phyloP scores from a whole-genome alignment of 208 protist genomes.

The Wallacemonas collosoma region DNA sequence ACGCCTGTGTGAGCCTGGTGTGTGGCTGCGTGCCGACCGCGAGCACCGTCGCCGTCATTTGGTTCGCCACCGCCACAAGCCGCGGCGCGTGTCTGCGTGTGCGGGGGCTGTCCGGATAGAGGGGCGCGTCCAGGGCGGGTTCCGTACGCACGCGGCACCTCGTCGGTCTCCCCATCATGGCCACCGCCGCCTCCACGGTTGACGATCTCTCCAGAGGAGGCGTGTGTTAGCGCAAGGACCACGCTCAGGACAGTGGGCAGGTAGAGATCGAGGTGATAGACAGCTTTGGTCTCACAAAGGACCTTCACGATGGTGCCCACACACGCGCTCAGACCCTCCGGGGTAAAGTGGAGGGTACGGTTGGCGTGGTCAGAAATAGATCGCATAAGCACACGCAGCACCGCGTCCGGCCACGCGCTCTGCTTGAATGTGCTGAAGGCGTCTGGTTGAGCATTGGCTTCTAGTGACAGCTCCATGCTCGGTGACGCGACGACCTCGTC shows the following conservation, averaged over 20 bases:
- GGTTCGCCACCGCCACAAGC: too few species aligned
- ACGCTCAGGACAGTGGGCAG: conserved; percentile 64
- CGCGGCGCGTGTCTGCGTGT: too few species aligned
- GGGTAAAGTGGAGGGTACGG: conserved; percentile 57
- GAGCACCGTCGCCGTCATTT: too few species aligned
- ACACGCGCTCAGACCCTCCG: conserved; percentile 68
- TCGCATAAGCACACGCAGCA: conserved; percentile 60
- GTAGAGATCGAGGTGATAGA: conserved; percentile 55
- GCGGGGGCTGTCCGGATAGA: too few species aligned
- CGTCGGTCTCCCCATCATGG: conserved; percentile 12
- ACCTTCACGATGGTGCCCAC: conserved; percentile 64
- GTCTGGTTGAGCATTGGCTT: conserved; percentile 9
- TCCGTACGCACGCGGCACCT: background rate
- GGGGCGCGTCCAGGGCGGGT: too few species aligned
- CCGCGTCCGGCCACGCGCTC: conserved; percentile 64
- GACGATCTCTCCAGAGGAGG: background rate
- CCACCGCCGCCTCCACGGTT: conserved; percentile 18
- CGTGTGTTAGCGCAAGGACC: conserved; percentile 37
- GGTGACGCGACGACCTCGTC: conserved; percentile 14
- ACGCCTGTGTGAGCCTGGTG: too few species aligned
- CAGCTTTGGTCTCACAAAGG: conserved; percentile 46
- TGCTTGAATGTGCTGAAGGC: conserved; percentile 33
- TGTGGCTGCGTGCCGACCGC: too few species aligned
- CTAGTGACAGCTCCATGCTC: conserved; percentile 7
- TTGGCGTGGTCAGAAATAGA: conserved; percentile 61